These are phyloP conservation scores for Hippophae tibetana DNA, from an alignment of 306 rosid species.

Conservation along the genomic window DNA sequence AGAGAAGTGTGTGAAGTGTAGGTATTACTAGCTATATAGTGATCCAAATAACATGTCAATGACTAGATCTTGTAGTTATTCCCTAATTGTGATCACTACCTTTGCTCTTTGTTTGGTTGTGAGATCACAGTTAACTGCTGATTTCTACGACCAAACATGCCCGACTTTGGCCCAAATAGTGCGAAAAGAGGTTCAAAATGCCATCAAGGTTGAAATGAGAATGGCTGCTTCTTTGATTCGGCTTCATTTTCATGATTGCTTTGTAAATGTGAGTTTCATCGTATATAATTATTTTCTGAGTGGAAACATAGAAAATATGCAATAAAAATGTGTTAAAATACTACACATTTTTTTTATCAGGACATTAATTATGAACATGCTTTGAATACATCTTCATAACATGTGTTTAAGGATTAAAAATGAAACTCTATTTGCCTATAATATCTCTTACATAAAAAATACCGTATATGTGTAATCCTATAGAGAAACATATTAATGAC, in stretches of 20 bases:
- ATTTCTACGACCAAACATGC: constrained; percentile 58
- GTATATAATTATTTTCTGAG: background rate
- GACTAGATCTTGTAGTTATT: constrained; percentile 7
- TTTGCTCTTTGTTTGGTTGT: constrained; percentile 31
- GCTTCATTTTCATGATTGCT: constrained; percentile 93
- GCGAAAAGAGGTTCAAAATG: constrained; percentile 44
- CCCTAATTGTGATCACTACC: constrained; percentile 12
- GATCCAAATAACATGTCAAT: background rate
- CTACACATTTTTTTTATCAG: no score
- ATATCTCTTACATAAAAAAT: no score
- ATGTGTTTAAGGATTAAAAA: background rate
- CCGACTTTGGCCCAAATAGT: constrained; percentile 47
- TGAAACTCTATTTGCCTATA: background rate
- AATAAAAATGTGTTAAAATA: no score
- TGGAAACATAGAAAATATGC: no score
- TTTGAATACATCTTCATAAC: background rate
- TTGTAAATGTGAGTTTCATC: constrained; percentile 54
- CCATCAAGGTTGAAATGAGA: constrained; percentile 53
- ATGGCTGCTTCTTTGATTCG: constrained; percentile 91
- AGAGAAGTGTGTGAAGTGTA: no score
- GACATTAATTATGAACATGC: no score
- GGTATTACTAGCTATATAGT: no score
- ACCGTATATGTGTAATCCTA: no score
- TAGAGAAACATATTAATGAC: no score
- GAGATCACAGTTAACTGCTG: constrained; percentile 45